Evolutionary conservation across 176 grass and related monocot species (phyloP).

Genomic region (Aegilops tauschii): DNA sequence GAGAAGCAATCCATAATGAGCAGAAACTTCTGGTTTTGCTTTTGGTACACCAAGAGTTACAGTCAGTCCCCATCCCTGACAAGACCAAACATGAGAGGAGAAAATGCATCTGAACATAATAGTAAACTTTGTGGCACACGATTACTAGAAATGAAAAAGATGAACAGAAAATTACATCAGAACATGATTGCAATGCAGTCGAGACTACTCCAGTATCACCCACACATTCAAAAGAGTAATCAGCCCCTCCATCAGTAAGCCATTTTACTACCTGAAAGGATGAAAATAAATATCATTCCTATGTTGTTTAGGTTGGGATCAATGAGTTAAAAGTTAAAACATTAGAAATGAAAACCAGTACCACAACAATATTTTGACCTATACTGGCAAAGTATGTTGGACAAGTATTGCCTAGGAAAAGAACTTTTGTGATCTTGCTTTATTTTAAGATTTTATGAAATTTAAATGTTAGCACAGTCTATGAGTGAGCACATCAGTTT

Average conservation of each 20-base stretch:
- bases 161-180: conserved; percentile 62
- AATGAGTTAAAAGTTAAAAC: not conserved
- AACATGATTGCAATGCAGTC: conserved; percentile 85
- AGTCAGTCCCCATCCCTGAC: conserved; percentile 86
- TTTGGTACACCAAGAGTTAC: conserved; percentile 96
- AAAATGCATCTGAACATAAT: conserved; percentile 25
- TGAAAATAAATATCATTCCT: conserved; percentile 2
- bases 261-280: conserved; percentile 60
- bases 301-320: not conserved
- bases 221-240: conserved; percentile 95
- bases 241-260: conserved; percentile 88
- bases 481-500: conserved; percentile 4
- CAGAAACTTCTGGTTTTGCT: conserved; percentile 61
- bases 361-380: not conserved
- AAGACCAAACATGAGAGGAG: conserved; percentile 15
- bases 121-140: conserved; percentile 8
- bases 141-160: not conserved
- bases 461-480: not conserved
- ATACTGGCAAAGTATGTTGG: not conserved
- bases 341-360: not conserved
- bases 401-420: not conserved
- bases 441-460: not conserved
- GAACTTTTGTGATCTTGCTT: not conserved
- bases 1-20: conserved; percentile 89
- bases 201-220: conserved; percentile 79